Evolutionary conservation across 1,139 yeast species (phyloP).

Genomic region (Geotrichum europaeum): DNA sequence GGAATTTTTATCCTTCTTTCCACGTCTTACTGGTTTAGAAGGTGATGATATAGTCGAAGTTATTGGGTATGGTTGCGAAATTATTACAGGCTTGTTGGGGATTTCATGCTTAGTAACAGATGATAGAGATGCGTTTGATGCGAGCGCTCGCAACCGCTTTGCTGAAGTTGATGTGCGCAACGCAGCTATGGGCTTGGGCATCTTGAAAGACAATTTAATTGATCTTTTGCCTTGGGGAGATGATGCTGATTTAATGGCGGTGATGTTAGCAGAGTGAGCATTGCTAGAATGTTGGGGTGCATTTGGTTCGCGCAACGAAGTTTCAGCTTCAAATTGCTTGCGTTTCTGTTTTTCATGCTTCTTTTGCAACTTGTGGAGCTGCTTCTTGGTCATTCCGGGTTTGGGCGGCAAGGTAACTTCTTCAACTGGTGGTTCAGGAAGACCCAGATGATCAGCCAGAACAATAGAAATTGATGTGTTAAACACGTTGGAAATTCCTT

Average conservation of each 20-base stretch:
- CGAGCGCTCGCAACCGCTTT: not conserved
- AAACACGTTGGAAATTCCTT: conserved; percentile 63
- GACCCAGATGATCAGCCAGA: conserved; percentile 20
- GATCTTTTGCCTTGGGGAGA: not conserved
- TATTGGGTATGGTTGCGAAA: not conserved
- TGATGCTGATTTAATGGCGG: not conserved
- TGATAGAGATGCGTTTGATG: not conserved
- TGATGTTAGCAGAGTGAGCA: not conserved
- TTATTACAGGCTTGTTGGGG: not conserved
- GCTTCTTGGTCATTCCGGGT: conserved; percentile 1
- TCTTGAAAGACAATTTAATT: conserved; percentile 2
- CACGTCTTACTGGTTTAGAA: not conserved
- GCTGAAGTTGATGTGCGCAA: not conserved
- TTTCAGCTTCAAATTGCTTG: not conserved
- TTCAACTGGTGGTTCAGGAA: conserved; percentile 15
- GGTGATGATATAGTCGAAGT: not conserved
- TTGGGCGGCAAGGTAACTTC: conserved; percentile 3
- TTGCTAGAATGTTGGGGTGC: not conserved
- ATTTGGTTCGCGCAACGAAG: not conserved
- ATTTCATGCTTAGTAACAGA: not conserved
- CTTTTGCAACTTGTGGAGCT: conserved; percentile 4
- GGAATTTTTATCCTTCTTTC: conserved; percentile 3
- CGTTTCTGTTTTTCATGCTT: not conserved
- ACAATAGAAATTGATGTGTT: conserved; percentile 36
- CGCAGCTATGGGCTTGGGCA: not conserved